Base-by-base conservation (phyloP, 1,284 basidiomycete genomes). In the Leccinum cinnamomeum region DNA sequence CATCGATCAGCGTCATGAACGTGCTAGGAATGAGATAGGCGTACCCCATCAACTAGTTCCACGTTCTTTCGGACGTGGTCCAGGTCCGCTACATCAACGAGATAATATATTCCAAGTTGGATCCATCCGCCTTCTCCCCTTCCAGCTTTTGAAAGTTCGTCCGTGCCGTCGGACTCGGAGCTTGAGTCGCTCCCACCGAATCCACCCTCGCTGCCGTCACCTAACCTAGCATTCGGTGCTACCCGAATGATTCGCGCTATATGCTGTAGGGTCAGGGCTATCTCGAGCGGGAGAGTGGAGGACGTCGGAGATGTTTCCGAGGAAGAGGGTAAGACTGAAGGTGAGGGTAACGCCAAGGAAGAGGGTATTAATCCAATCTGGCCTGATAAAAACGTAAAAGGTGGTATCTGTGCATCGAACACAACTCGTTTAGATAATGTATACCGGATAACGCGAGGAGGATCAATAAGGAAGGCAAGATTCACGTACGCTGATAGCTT, bases 281-380 rank as follows among this genome's bases (percentile, higher is more conserved):
- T 82, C 77, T 97, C 93, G 16, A 79, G 69, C 0, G 82, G 74
- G 57, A 93, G 76, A 1, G 87, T 84, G 0, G 64, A 57, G 1
- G 61, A 35, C 33, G 39, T 25, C 18, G 56, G 51, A 18, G 59
- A 60, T 20, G 56, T 16, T 53, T 57, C 54, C 10, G 44, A 54
- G 8, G 55, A n/a, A 59, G 50, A 57, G 12, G 23, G 41, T 54
- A 33, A 3, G 20, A 37, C 16, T 6, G 51, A 33, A 12, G 64
- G 33, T 6, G 79, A 77, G 1, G 92, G 91, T 6, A 98, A 78
- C 0, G 81, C 75, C 50, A 98, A 81, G 46, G 80, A 86, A 41
- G 87, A 79, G 0, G 97, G 97, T 25, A 91, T 79, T 30, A 99
- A 81, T 0, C 95, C 94, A 56, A 99, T 98, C 75, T 99, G 97